These are phyloP conservation scores for Phaeosphaeria sp. DNA, from an alignment of 2,329 filamentous ascomycete genomes.

Conservation along the genomic window DNA sequence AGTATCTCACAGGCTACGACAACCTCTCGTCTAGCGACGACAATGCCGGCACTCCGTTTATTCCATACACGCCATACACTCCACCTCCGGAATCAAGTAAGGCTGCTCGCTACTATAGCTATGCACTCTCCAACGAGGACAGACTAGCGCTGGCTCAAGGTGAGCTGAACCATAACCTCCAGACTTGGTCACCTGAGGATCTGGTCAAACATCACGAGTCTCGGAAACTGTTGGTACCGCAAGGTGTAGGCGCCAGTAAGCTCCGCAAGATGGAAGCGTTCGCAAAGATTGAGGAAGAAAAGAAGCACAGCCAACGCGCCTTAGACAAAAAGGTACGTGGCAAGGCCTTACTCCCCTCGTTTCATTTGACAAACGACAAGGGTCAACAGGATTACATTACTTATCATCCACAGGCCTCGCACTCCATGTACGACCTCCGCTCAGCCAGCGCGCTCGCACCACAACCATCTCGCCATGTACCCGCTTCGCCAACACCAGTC, in stretches of 20 bases:
- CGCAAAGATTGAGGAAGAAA: constrained; percentile 14
- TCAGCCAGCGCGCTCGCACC: constrained; percentile 6
- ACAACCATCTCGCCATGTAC: background rate
- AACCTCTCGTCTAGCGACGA: background rate
- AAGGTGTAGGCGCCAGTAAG: constrained; percentile 4
- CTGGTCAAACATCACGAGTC: constrained; percentile 12
- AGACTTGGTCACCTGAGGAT: constrained; percentile 19
- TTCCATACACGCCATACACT: background rate
- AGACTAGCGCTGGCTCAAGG: constrained; percentile 20
- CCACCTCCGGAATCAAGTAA: background rate
- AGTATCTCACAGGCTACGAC: background rate
- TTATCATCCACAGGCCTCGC: constrained; percentile 2
- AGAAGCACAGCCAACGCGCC: constrained; percentile 11
- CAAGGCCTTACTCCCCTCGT: constrained; percentile 2
- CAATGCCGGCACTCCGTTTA: background rate
- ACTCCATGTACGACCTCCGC: constrained; percentile 11
- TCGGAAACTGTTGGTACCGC: constrained; percentile 16
- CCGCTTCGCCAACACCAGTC: background rate
- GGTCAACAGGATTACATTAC: constrained; percentile 3
- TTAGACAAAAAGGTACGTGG: constrained; percentile 17
- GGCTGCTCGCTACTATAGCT: constrained; percentile 27
- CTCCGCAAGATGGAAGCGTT: constrained; percentile 10
- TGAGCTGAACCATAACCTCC: constrained; percentile 27
- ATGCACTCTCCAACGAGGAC: constrained; percentile 23
- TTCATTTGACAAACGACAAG: constrained; percentile 10